Evolutionary conservation across 306 rosid species (phyloP).

Genomic region (Comarum palustre): DNA sequence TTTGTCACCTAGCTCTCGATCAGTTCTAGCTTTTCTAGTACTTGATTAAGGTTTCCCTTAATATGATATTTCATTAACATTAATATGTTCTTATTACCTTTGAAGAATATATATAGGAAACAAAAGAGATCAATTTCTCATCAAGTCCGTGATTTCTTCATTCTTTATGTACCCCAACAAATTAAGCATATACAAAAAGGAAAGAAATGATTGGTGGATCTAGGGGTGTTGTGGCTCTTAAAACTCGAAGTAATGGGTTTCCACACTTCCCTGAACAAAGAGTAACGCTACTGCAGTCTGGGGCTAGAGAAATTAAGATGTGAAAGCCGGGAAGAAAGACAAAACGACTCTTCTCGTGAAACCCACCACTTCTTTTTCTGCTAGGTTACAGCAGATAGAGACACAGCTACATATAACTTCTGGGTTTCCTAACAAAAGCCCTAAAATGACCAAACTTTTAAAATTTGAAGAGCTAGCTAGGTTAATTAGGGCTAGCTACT

Average conservation of each 20-base stretch:
- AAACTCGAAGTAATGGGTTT: neutral
- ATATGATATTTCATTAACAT: neutral
- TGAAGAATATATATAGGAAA: neutral
- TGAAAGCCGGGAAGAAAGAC: neutral
- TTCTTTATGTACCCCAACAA: neutral
- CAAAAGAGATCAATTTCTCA: neutral
- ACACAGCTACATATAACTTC: constrained; percentile 1
- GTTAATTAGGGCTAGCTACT: neutral
- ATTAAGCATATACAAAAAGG: neutral
- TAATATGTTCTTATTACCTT: neutral
- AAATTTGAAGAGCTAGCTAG: constrained; percentile 1
- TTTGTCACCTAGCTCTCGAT: neutral
- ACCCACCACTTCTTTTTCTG: constrained; percentile 3
- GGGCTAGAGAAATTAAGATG: neutral
- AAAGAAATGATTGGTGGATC: neutral
- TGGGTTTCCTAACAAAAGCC: neutral
- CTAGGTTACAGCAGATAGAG: neutral
- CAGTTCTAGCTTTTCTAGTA: neutral
- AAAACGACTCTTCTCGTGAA: constrained; percentile 15
- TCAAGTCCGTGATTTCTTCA: neutral
- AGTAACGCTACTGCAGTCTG: neutral
- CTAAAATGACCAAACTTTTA: neutral
- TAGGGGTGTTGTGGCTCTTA: neutral
- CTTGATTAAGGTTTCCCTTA: neutral
- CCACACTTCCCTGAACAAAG: neutral